Base-by-base conservation (phyloP, 441 rosid species). In the Pelargonium citronellum region DNA sequence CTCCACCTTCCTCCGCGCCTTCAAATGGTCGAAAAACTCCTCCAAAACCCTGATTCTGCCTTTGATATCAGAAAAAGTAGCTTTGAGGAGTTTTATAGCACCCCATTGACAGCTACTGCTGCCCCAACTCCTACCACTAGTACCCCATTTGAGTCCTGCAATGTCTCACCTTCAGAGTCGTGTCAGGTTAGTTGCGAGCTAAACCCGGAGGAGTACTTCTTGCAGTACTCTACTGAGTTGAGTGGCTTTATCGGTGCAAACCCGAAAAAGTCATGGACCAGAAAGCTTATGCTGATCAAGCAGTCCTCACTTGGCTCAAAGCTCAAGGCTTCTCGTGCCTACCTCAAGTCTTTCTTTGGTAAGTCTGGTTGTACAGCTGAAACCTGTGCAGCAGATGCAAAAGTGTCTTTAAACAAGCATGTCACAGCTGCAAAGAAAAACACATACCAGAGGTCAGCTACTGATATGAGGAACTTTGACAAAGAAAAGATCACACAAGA, bases 71-170 rank as follows among this genome's bases (percentile, higher is more conserved):
- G 20, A 16, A 67, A 77, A 24, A 81, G 74, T 27, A 62, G 77
- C 9, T 77, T 77, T 34, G 86, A 84, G 4, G 98, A 91, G 53
- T 77, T 81, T 55, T 90, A 83, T 63, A 60, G 90, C 82, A 91
- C 97, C 51, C 96, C 99, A 30, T 69, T 83, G 67, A 73, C 81
- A 74, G 79, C 92, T 3, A 77, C 90, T 3, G 79, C 75, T 51
- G 64, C 76, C 61, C 68, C 86, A 12, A 83, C 91, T 55, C 92
- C 96, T 11, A 80, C 85, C 0, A 69, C 85, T 0, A 83, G 83
- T 73, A 93, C 97, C 7, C 97, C 97, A 2, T 93, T 85, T 64
- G 86, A 86, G 72, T 88, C 89, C 65, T 88, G 87, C 80, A 87
- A 79, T 7, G 77, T 79, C 61, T 86, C 93, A n/a, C 91, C 91